These are phyloP conservation scores for Phytophthora multivora DNA, from an alignment of 352 stramenopile genomes.

Conservation along the genomic window DNA sequence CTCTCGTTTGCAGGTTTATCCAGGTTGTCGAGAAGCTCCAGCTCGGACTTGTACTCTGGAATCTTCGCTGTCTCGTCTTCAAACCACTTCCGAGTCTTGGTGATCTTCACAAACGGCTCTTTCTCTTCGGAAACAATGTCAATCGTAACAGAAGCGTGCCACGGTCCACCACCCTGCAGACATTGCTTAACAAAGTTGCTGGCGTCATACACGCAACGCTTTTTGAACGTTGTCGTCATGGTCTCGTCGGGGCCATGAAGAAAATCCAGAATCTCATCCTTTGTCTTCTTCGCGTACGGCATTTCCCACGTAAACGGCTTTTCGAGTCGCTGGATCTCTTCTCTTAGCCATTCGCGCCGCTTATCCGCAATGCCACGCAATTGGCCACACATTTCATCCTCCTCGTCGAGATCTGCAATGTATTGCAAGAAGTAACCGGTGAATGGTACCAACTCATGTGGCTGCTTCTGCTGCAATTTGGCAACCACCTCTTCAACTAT, in stretches of 20 bases:
- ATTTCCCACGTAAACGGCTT: constrained; percentile 3
- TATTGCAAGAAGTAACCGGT: constrained; percentile 4
- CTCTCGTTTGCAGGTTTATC: too few relatives aligned
- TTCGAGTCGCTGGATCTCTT: not conserved
- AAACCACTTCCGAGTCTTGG: too few relatives aligned
- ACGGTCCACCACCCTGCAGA: too few relatives aligned
- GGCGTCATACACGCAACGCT: too few relatives aligned
- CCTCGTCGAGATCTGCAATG: not conserved
- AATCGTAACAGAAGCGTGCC: too few relatives aligned
- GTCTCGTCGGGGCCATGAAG: not conserved
- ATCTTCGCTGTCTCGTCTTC: too few relatives aligned
- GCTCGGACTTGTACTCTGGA: too few relatives aligned
- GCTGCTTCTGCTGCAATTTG: not conserved
- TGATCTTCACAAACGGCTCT: too few relatives aligned
- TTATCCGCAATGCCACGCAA: not conserved
- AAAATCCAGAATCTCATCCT: not conserved
- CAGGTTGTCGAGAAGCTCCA: too few relatives aligned
- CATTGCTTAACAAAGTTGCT: too few relatives aligned
- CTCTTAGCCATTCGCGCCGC: constrained; percentile 5
- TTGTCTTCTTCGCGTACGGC: not conserved
- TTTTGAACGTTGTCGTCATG: too few relatives aligned
- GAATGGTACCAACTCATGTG: not conserved
- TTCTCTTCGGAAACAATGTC: too few relatives aligned
- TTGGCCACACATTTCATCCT: not conserved
- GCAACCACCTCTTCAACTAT: not conserved